Base-by-base conservation (phyloP, 2,329 filamentous ascomycete genomes). In the Talaromyces albobiverticillius region DNA sequence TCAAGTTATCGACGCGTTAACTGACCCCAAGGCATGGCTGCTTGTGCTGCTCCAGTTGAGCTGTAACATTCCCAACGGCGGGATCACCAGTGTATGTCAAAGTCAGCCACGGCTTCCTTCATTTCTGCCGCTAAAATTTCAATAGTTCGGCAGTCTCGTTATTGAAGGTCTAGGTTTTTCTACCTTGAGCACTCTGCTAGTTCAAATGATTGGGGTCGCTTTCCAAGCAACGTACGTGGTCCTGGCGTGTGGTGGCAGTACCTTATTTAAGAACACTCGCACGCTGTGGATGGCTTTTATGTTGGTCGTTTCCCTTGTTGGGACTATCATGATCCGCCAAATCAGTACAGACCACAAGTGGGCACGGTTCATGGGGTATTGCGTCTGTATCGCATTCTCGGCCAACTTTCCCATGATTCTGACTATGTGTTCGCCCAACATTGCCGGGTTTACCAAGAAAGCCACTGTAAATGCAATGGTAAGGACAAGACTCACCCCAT, bases 391-490 rank as follows among this genome's bases (percentile, higher is more conserved):
- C 23, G 22, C 42, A 46, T n/a, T 26, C 42, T 26, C 42, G 23
- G n/a, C 23, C 23, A 46, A 46, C 25, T 29, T 46, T 10, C 23
- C 29, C 26, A 20, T 47, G 2, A 50, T 54, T 23, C 54, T 82
- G 64, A 73, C 79, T 1, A 75, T 81, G 6, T 76, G 80, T 7
- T 76, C 79, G 63, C 71, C 76, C 34, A 82, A 82, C 61, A 78
- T 75, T 58, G 71, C 76, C 14, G 79, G 79, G 36, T 76, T 80
- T 18, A 80, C 79, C 45, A 82, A 82, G 70, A 82, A 81, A 66
- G 79, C 79, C 71, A 80, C 78, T 16, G 76, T 81, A 49, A 81
- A 77, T 8, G 78, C 77, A 1, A 59, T 82, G 60, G 61, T 81
- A n/a, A n/a, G n/a, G n/a, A n/a, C n/a, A n/a, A n/a, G n/a, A n/a